These are phyloP conservation scores for Camellia japonica DNA, from an alignment of 148 eudicot genomes.

Conservation along the genomic window DNA sequence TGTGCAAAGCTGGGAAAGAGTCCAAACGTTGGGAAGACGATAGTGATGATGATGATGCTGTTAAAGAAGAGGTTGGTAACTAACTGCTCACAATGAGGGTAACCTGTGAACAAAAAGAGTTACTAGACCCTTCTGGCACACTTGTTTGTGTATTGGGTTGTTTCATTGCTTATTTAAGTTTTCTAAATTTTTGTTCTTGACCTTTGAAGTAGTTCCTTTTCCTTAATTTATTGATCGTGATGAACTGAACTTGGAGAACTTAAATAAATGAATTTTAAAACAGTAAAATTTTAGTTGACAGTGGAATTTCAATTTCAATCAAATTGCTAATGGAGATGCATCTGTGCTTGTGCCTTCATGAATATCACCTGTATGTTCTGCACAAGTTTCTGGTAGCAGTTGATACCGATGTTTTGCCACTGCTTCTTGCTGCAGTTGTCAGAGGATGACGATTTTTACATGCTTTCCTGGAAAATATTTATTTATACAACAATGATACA, in stretches of 20 bases:
- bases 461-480: not conserved
- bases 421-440: too few relatives aligned
- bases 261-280: not conserved
- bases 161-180: not conserved
- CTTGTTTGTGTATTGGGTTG: not conserved
- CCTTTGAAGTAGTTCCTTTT: not conserved
- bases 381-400: not conserved
- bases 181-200: not conserved
- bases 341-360: too few relatives aligned
- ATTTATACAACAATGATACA: too few relatives aligned
- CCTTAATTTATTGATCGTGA: not conserved
- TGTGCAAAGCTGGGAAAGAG: not conserved
- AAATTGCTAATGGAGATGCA: not conserved
- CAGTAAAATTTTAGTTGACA: not conserved
- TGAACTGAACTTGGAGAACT: too few relatives aligned
- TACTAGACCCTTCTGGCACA: too few relatives aligned
- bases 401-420: not conserved
- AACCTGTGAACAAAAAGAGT: too few relatives aligned
- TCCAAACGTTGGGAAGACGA: not conserved
- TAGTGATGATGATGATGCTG: not conserved
- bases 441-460: not conserved
- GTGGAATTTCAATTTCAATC: not conserved
- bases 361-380: not conserved
- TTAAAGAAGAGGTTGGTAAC: not conserved
- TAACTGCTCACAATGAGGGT: not conserved